A percentile compares a stretch with the other conserved stretches of the same genome.
Evolutionary conservation across 352 stramenopile genomes (phyloP).

Genomic region (Globisporangium rhizosaccharum): DNA sequence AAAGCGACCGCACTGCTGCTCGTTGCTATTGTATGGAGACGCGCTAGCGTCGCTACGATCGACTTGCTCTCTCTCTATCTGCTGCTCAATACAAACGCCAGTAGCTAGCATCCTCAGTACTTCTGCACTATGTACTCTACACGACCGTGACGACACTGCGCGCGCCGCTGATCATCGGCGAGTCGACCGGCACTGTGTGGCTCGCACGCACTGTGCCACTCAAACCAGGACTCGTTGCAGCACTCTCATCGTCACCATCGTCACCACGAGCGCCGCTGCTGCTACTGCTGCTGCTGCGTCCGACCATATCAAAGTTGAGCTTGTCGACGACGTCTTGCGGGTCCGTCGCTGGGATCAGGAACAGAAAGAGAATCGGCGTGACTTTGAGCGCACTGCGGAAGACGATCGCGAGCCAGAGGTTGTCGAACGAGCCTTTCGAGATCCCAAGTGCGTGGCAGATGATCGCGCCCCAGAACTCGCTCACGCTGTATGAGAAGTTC

Average conservation of each 20-base stretch:
- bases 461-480: constrained; percentile 89
- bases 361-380: constrained; percentile 88
- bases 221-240: constrained; percentile 9
- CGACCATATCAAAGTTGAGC: constrained; percentile 42
- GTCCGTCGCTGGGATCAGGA: constrained; percentile 70
- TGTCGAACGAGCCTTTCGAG: constrained; percentile 88
- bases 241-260: constrained; percentile 21
- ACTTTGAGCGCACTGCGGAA: constrained; percentile 90
- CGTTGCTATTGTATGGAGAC: no score
- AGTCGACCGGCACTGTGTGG: constrained; percentile 27
- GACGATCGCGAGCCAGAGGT: constrained; percentile 88
- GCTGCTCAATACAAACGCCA: background rate
- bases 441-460: constrained; percentile 89
- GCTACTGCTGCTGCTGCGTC: constrained; percentile 12
- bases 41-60: no score
- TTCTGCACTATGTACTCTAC: constrained; percentile 2
- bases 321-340: constrained; percentile 73
- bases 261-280: constrained; percentile 13
- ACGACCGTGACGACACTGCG: constrained; percentile 8
- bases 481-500: constrained; percentile 92
- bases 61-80: background rate
- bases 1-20: no score
- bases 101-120: no score
- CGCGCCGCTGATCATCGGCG: constrained; percentile 1
- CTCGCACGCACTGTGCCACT: constrained; percentile 35